Percentiles rank a stretch among this genome's conserved stretches.
Evolutionary conservation across 116 monocot genomes (phyloP).

Genomic region (Zostera marina): DNA sequence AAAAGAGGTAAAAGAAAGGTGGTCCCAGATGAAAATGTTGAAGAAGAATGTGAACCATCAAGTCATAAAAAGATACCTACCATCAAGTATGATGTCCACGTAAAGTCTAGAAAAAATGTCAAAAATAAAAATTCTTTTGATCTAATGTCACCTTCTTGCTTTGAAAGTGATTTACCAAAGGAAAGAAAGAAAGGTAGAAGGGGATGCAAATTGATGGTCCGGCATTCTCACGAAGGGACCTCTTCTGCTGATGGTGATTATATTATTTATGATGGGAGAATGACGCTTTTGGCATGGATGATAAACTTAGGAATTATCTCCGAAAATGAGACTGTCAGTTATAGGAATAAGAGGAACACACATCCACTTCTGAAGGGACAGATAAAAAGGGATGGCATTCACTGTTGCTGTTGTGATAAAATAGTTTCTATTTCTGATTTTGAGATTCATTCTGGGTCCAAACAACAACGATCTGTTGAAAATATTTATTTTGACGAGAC

Average conservation of each 20-base stretch:
- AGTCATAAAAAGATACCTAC: constrained; percentile 8
- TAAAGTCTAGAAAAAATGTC: constrained; percentile 4
- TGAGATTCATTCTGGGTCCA: constrained; percentile 90
- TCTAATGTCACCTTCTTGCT: background rate
- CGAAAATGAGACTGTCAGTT: constrained; percentile 53
- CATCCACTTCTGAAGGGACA: constrained; percentile 37
- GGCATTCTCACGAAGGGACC: constrained; percentile 3
- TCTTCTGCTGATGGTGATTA: constrained; percentile 12
- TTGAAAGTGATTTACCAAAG: constrained; percentile 2
- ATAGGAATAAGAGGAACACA: constrained; percentile 55
- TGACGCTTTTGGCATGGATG: constrained; percentile 80
- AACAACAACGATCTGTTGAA: constrained; percentile 41
- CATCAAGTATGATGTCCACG: constrained; percentile 2
- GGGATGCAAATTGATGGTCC: constrained; percentile 22
- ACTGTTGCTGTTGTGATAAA: constrained; percentile 72
- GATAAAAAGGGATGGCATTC: constrained; percentile 77
- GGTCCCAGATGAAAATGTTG: background rate
- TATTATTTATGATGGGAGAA: constrained; percentile 51
- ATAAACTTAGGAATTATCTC: constrained; percentile 61
- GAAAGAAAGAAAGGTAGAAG: constrained; percentile 18
- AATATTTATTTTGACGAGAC: constrained; percentile 48
- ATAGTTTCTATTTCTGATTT: constrained; percentile 50
- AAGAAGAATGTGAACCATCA: constrained; percentile 3
- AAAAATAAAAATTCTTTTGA: background rate
- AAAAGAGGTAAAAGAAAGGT: constrained; percentile 20